Evolutionary conservation across 139 green algal species (phyloP).

Genomic region (Chlorella sp.): DNA sequence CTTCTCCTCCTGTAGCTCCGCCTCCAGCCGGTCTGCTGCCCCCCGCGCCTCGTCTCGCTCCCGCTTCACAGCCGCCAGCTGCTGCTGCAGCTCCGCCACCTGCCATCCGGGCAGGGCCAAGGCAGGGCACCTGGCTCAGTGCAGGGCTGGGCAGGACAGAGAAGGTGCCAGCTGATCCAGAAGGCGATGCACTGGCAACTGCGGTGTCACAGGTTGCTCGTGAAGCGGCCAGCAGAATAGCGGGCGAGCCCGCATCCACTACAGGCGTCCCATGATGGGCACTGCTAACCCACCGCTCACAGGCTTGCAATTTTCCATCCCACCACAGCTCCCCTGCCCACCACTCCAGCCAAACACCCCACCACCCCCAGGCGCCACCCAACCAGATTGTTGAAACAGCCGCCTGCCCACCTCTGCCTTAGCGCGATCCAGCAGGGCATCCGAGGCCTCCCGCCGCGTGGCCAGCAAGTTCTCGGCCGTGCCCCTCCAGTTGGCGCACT

Average conservation of each 20-base stretch:
- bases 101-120: not conserved
- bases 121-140: not conserved
- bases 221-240: too few species aligned
- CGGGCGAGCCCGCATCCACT: not conserved
- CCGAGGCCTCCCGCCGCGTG: not conserved
- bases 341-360: not conserved
- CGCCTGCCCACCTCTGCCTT: not conserved
- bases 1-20: not conserved
- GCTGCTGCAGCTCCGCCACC: slow-evolving; percentile 9
- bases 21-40: not conserved
- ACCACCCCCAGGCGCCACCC: too few species aligned
- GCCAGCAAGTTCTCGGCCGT: not conserved
- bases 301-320: not conserved
- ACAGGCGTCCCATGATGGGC: not conserved
- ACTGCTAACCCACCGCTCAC: not conserved
- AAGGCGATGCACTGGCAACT: not conserved
- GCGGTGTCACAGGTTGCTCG: too few species aligned
- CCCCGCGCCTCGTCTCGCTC: not conserved
- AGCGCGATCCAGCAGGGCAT: not conserved
- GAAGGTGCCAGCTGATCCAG: too few species aligned
- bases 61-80: not conserved
- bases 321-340: not conserved
- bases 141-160: too few species aligned
- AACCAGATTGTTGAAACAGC: too few species aligned
- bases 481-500: not conserved